These are phyloP conservation scores for Coelastrella sp. DNA, from an alignment of 139 green algal genomes.

Conservation along the genomic window DNA sequence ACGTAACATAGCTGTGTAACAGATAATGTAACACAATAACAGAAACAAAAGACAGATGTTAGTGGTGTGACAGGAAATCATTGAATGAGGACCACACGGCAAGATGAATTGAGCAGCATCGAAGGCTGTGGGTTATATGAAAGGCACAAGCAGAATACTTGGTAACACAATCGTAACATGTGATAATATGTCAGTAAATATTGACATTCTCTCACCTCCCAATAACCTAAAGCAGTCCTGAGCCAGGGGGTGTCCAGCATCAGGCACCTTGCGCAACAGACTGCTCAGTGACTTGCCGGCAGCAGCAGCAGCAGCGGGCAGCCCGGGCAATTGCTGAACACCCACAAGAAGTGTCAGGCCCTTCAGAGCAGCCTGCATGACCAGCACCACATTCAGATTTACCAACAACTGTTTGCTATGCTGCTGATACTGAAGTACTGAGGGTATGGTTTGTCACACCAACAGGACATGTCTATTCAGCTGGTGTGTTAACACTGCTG, in stretches of 20 bases:
- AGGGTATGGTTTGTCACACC: too few species aligned
- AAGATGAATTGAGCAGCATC: too few species aligned
- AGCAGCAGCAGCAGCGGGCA: conserved; percentile 50
- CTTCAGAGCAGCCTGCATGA: conserved; percentile 58
- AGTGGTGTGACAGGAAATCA: too few species aligned
- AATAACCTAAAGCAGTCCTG: conserved; percentile 71
- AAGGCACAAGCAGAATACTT: too few species aligned
- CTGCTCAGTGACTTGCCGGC: conserved; percentile 61
- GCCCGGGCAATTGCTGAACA: conserved; percentile 67
- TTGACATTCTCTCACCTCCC: conserved; percentile 31
- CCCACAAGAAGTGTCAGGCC: conserved; percentile 65
- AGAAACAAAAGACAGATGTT: not conserved
- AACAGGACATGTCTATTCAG: too few species aligned
- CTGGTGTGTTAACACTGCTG: too few species aligned
- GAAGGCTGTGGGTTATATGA: not conserved
- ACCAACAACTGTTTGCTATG: too few species aligned
- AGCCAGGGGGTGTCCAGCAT: conserved; percentile 67
- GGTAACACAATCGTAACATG: too few species aligned
- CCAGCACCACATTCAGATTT: too few species aligned
- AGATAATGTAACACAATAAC: not conserved
- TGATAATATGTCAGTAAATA: too few species aligned
- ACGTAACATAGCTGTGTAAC: conserved; percentile 74
- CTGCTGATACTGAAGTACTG: too few species aligned
- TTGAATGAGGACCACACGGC: too few species aligned
- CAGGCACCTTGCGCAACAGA: conserved; percentile 72